Conservation (phyloP, 1,284 basidiomycete genomes). For the Lentinus polychrous region DNA sequence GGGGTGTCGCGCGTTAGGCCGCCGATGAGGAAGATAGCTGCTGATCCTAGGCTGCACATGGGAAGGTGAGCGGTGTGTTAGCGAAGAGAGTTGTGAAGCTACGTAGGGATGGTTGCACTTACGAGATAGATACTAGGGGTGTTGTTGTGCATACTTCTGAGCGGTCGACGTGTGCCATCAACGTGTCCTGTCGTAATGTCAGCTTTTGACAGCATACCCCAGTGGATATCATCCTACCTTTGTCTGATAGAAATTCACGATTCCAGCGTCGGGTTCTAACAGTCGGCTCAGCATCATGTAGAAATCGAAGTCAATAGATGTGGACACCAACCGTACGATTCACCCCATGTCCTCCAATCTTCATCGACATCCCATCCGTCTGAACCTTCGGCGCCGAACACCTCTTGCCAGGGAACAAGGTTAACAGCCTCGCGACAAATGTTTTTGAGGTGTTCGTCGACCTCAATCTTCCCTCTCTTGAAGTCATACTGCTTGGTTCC, state of each 20-base stretch:
- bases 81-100: too few species aligned
- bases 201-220: neutral
- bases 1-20: slow-evolving; percentile 66
- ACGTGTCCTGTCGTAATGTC: slow-evolving; percentile 55
- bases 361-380: slow-evolving; percentile 46
- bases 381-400: slow-evolving; percentile 36
- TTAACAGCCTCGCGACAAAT: slow-evolving; percentile 61
- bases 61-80: neutral
- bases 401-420: slow-evolving; percentile 59
- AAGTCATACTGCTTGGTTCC: slow-evolving; percentile 90
- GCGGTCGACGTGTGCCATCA: slow-evolving; percentile 92
- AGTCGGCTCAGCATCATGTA: neutral
- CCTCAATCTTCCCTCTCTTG: slow-evolving; percentile 52
- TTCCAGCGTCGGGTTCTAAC: slow-evolving; percentile 91
- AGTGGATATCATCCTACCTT: slow-evolving; percentile 34
- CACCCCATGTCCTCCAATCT: slow-evolving; percentile 65
- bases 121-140: slow-evolving; percentile 89
- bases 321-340: slow-evolving; percentile 61
- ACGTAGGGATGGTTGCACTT: slow-evolving; percentile 26
- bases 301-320: neutral
- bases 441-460: slow-evolving; percentile 47
- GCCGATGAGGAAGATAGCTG: slow-evolving; percentile 86
- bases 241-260: slow-evolving; percentile 87
- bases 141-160: slow-evolving; percentile 83
- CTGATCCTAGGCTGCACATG: slow-evolving; percentile 69